Percentiles rank a stretch among this genome's conserved stretches.
phyloP scores from a whole-genome alignment of 352 stramenopile genomes.

The Phytophthora parvispora region DNA sequence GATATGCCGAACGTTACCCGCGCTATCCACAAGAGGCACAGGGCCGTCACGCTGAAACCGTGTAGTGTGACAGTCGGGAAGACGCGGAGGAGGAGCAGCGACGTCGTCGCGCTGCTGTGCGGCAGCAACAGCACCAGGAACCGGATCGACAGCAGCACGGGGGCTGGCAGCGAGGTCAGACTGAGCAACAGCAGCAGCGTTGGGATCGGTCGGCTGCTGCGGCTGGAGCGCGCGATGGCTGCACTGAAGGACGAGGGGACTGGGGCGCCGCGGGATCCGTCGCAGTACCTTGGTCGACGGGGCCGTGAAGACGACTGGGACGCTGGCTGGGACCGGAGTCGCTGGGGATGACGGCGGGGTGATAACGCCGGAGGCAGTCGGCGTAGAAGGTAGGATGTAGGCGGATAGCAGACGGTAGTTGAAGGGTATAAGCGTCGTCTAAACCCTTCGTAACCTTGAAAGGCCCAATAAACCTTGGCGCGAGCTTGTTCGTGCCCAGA shows the following conservation, averaged over 20 bases:
- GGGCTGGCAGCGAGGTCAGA: too few relatives aligned
- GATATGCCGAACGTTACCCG: neutral
- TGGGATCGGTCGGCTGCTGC: too few relatives aligned
- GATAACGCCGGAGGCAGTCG: conserved; percentile 14
- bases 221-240: too few relatives aligned
- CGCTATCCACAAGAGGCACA: conserved; percentile 1
- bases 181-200: too few relatives aligned
- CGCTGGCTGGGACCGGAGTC: too few relatives aligned
- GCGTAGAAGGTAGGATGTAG: conserved; percentile 31
- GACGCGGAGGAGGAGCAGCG: conserved; percentile 2
- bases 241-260: too few relatives aligned
- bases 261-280: neutral
- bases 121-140: neutral
- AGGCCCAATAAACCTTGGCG: conserved; percentile 15
- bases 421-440: conserved; percentile 24
- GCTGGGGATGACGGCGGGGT: neutral
- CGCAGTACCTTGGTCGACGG: too few relatives aligned
- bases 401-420: conserved; percentile 16
- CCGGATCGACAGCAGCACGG: too few relatives aligned
- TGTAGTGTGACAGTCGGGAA: neutral
- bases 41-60: conserved; percentile 1
- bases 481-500: conserved; percentile 12
- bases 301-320: too few relatives aligned
- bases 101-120: neutral
- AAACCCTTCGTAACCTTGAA: conserved; percentile 1